These are phyloP conservation scores for Chrysoporthe austroafricana DNA, from an alignment of 2,329 filamentous ascomycete genomes.

Conservation along the genomic window DNA sequence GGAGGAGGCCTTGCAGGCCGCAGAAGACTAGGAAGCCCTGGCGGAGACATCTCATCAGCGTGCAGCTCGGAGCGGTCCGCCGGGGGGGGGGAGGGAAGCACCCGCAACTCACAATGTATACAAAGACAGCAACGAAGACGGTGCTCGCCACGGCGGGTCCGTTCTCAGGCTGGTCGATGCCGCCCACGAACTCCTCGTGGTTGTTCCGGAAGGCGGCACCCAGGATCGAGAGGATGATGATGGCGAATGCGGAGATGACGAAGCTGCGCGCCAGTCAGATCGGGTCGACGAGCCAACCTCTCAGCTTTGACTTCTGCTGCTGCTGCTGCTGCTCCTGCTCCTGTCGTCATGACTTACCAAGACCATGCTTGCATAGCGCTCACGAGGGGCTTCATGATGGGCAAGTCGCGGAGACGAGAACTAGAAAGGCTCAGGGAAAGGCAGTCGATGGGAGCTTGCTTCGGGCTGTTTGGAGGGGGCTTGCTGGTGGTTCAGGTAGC, in stretches of 20 bases:
- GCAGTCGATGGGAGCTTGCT: background rate
- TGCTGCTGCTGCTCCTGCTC: constrained; percentile 18
- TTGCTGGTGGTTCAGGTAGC: background rate
- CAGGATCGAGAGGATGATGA: constrained; percentile 67
- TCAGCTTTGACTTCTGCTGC: constrained; percentile 1
- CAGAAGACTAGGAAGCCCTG: constrained; percentile 92
- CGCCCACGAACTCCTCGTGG: constrained; percentile 84
- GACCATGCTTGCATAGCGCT: constrained; percentile 92
- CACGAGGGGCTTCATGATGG: constrained; percentile 91
- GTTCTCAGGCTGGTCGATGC: constrained; percentile 71
- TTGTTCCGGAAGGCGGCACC: constrained; percentile 75
- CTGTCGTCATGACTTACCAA: constrained; percentile 66
- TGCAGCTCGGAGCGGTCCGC: background rate
- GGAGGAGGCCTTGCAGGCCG: constrained; percentile 83
- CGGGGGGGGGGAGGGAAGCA: background rate
- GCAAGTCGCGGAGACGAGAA: background rate
- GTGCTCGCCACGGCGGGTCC: constrained; percentile 79
- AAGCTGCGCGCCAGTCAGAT: constrained; percentile 58
- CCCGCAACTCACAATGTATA: constrained; percentile 76
- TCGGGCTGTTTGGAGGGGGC: background rate
- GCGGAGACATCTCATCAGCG: background rate
- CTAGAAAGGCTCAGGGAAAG: background rate
- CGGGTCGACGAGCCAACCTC: background rate
- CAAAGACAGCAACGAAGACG: constrained; percentile 83
- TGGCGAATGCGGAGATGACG: constrained; percentile 68